Evolutionary conservation across 73 alveolate species (phyloP).

Genomic region (Effrenium voratum): DNA sequence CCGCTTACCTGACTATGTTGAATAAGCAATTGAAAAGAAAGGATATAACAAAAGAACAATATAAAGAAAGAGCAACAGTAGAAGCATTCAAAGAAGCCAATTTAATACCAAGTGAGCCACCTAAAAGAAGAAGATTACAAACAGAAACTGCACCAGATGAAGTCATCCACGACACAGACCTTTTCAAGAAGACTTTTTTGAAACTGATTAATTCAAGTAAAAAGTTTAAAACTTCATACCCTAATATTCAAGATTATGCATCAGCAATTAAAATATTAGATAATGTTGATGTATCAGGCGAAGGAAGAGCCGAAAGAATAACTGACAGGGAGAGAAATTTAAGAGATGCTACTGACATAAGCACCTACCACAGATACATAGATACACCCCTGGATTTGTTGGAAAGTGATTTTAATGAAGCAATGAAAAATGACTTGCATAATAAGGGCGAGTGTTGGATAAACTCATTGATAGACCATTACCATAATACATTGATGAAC

Average conservation of each 20-base stretch:
- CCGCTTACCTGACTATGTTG: slow-evolving; percentile 6
- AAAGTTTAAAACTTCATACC: background rate
- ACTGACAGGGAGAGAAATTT: background rate
- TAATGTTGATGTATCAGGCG: background rate
- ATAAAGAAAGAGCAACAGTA: background rate
- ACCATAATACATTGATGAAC: background rate
- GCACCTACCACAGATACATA: background rate
- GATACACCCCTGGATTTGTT: background rate
- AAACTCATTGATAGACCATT: slow-evolving; percentile 5
- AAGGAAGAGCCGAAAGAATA: background rate
- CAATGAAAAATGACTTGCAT: background rate
- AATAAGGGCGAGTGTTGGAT: background rate
- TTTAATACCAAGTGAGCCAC: background rate
- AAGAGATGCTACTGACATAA: background rate
- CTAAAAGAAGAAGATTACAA: background rate
- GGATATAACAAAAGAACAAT: slow-evolving; percentile 8
- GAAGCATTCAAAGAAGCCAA: background rate
- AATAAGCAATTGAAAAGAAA: slow-evolving; percentile 21
- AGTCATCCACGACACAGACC: slow-evolving; percentile 15
- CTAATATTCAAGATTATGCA: background rate
- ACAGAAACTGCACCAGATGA: background rate
- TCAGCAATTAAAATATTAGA: slow-evolving; percentile 5
- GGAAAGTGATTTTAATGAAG: background rate
- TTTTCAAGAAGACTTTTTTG: background rate
- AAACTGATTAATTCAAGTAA: background rate